Conservation (phyloP, 345 rosid genomes). For the Atalantia buxifolia region DNA sequence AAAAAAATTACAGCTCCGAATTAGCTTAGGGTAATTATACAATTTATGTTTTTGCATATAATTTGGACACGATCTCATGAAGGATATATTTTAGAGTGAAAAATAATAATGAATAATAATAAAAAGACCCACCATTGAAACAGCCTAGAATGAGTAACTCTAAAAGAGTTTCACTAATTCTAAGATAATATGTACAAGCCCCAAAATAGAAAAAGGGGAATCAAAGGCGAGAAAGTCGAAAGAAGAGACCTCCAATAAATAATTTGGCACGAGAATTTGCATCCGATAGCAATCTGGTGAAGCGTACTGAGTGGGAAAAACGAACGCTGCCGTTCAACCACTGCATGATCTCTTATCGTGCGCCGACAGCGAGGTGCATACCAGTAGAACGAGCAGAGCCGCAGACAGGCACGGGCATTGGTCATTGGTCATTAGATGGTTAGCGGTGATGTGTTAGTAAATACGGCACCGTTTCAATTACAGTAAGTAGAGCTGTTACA, state of each 20-base stretch:
- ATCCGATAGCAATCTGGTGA: constrained; percentile 7
- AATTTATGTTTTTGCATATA: background rate
- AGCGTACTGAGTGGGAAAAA: background rate
- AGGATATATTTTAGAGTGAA: background rate
- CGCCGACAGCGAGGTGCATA: background rate
- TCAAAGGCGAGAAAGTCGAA: background rate
- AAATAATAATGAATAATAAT: background rate
- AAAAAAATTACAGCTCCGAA: too few species aligned
- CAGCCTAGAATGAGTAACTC: background rate
- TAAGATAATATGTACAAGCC: too few species aligned
- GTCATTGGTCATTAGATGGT: too few species aligned
- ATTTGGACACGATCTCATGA: background rate
- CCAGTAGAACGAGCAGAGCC: background rate
- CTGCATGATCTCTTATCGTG: constrained; percentile 19
- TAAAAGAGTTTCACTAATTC: background rate
- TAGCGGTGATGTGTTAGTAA: too few species aligned
- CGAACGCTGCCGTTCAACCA: background rate
- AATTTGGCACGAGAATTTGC: constrained; percentile 36
- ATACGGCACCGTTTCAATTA: too few species aligned
- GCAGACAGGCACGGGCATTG: background rate
- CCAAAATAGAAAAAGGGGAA: background rate
- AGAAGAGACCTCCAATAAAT: constrained; percentile 56
- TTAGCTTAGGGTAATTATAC: background rate
- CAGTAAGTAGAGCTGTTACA: too few species aligned
- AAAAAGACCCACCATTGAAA: background rate